Base-by-base conservation (phyloP, 768 basidiomycete genomes). In the Terana coerulea region DNA sequence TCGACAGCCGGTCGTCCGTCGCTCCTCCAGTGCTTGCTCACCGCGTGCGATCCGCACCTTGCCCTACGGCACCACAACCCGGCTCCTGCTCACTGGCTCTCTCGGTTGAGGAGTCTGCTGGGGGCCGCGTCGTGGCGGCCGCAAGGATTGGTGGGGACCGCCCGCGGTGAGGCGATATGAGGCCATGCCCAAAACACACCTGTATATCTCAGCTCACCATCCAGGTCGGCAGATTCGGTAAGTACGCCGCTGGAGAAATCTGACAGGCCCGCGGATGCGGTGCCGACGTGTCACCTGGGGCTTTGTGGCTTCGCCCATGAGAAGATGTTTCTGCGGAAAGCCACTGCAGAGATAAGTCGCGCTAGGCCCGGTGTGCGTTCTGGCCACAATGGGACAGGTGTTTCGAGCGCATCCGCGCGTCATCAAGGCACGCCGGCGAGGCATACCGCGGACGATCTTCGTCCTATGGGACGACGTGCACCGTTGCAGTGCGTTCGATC, bases 131-230 rank as follows among this genome's bases (percentile, higher is more conserved):
- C 50, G 62, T 63, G 62, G 62, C 62, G 60, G 60, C 58, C 60
- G 62, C 62, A 63, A 63, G 62, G 62, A 63, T 61, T 63, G 62
- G 61, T 61, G 55, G 51, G 61, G 59, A 53, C 53, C 29, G 45
- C 19, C 30, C 51, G 25, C 43, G 9, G 22, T 26, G 41, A 5
- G 41, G 41, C 15, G 10, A n/a, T 12, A 22, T 22, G 11, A 4
- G 6, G 41, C 11, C 22, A 2, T 21, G 11, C 22, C 6, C 9
- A 7, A n/a, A 26, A 15, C 41, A 42, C n/a, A n/a, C n/a, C 7
- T 21, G n/a, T 11, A 22, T 17, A 40, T 21, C 15, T 33, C 8
- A 15, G 9, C 31, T 8, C 31, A 9, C 9, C 15, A 33, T 15
- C 31, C 31, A 8, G 31, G 9, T 33, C 31, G 31, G 8, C 31